Base-by-base conservation (phyloP, 306 rosid species). In the Luffa aegyptiaca region DNA sequence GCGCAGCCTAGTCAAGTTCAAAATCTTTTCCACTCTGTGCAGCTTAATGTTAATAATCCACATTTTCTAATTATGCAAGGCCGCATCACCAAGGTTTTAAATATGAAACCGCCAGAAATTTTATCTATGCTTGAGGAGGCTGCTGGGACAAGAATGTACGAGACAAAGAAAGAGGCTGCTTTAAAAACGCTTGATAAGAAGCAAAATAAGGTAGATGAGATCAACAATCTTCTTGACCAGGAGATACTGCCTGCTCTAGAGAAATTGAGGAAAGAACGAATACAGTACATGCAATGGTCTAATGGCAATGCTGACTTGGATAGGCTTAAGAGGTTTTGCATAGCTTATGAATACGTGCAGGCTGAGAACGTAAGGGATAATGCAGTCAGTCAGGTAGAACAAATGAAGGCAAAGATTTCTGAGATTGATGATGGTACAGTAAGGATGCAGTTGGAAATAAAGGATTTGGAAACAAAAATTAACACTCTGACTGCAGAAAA, bases 51-150 rank as follows among this genome's bases (percentile, higher is more conserved):
- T 59, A 95, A 95, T 53, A 95, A 95, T 83, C 99, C 99, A 0
- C 99, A 95, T 89, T 95, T 95, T 79, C 93, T 95, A 18, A 95
- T 93, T 42, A 95, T 95, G 97, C 99, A 95, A 95, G 99, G 99
- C 79, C 93, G 97, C 52, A 95, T 95, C 80, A 95, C 99, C 42
- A 95, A 95, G 88, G 99, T 95, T 83, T 91, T 95, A 66, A 93
- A 95, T 84, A 95, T 95, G 98, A 95, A 95, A 75, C 97, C 97
- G 0, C 98, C 93, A 0, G 98, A 95, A 91, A 95, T 91, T 85
- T 74, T 95, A 83, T 95, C 97, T 33, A 93, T 95, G 98, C 97
- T 95, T 72, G 98, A 95, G 87, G 98, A 95, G 85, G 98, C 98
- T 79, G 98, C 97, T 3, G 98, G 98, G 77, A 95, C 98, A 26